Conservation (phyloP, 805 yeast genomes). For the Scheffersomyces amazonensis region DNA sequence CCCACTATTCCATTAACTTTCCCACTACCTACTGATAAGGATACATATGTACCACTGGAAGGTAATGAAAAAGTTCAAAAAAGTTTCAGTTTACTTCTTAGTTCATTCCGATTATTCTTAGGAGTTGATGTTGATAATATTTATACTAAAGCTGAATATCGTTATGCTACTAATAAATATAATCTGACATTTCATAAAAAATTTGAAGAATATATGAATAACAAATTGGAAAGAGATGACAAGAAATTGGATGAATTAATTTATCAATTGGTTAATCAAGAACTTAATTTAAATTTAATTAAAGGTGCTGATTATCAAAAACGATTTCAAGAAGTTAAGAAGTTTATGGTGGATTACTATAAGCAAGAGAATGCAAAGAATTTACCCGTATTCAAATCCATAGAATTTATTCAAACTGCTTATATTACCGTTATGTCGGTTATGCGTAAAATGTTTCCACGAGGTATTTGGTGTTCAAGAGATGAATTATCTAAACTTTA, state of each 20-base stretch:
- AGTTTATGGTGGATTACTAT: conserved; percentile 37
- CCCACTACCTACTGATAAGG: conserved; percentile 38
- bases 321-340: conserved; percentile 35
- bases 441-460: conserved; percentile 37
- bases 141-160: conserved; percentile 32
- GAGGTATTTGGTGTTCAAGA: conserved; percentile 38
- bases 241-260: conserved; percentile 33
- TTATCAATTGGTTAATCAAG: conserved; percentile 32
- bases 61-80: conserved; percentile 25
- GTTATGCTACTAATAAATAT: conserved; percentile 30
- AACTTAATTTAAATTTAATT: conserved; percentile 35
- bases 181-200: conserved; percentile 24
- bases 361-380: conserved; percentile 32
- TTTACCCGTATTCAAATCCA: conserved; percentile 29
- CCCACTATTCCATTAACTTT: conserved; percentile 33
- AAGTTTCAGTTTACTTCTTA: conserved; percentile 24
- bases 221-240: conserved; percentile 29
- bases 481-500: conserved; percentile 27
- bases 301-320: conserved; percentile 26
- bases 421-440: conserved; percentile 35
- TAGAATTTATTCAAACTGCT: conserved; percentile 27
- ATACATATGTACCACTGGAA: conserved; percentile 23
- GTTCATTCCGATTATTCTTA: conserved; percentile 29
- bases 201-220: conserved; percentile 27
- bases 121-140: conserved; percentile 25